Base-by-base conservation (phyloP, 1,284 basidiomycete species). In the Apiotrichum mycotoxinovorans region DNA sequence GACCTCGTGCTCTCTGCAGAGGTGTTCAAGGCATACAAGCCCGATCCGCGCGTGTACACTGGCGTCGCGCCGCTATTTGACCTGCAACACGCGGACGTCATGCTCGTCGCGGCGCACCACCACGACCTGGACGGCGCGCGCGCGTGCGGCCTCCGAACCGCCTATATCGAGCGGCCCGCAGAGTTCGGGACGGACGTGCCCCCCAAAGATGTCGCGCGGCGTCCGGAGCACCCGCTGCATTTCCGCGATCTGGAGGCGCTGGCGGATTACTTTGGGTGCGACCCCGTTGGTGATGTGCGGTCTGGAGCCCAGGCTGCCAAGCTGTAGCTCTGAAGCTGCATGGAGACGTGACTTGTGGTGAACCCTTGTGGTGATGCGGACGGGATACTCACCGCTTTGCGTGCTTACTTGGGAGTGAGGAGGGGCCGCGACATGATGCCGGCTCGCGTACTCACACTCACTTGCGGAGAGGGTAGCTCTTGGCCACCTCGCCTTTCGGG, bases 51-150 rank as follows among this genome's bases (percentile, higher is more conserved):
- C 10, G 34, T 35, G 23, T 60, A 60, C 43, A 25, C 18, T 3
- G 58, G 58, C 27, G 58, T 56, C 2, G 58, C 41, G 20, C 18
- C 37, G n/a, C 35, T 60, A 17, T n/a, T 60, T 3, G 51, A 34
- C n/a, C 47, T 60, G 4, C 47, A 23, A 11, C 20, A 26, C 3
- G 41, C 18, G 23, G 23, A 44, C n/a, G 58, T 60, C 35, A 60
- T 60, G 58, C 49, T 60, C 54, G 51, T 60, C 15, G 58, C 58
- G 4, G 35, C 58, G 37, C 58, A 60, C 30, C 54, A 60, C 9
- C 14, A n/a, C 30, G 58, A 60, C 22, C 50, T 60, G 5, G 58
- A 60, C 30, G 58, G 46, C 20, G 58, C 58, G 23, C 51, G 56
- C 47, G 54, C 51, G 30, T 41, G 46, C 5, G 58, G 58, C 0